Percentiles rank a stretch among this genome's conserved stretches.
phyloP scores from a whole-genome alignment of 371 early-diverging fungal genomes.

The Gilbertella persicaria region DNA sequence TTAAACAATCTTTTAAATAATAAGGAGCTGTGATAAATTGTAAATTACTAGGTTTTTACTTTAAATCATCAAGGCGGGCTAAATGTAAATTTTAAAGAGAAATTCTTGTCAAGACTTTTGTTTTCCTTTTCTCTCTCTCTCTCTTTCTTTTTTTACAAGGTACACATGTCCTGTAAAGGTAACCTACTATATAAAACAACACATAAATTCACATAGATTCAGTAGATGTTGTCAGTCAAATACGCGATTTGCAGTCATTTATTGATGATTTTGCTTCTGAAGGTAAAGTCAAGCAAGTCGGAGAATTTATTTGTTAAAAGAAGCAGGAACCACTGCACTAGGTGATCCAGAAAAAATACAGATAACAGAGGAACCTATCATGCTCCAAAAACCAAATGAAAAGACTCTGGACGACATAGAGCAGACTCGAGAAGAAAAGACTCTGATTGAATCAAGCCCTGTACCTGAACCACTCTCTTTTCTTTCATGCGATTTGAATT shows the following conservation, averaged over 20 bases:
- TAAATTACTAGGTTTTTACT: no score
- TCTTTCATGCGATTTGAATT: conserved; percentile 11
- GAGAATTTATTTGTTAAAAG: not conserved
- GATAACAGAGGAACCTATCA: not conserved
- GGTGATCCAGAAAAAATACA: conserved; percentile 1
- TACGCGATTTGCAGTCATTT: conserved; percentile 35
- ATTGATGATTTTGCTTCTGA: conserved; percentile 33
- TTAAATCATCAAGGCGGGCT: not conserved
- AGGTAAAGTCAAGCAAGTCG: conserved; percentile 11
- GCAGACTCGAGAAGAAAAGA: conserved; percentile 13
- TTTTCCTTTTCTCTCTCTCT: not conserved
- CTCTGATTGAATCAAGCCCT: conserved; percentile 3
- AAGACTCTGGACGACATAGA: not conserved
- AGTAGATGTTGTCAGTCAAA: conserved; percentile 28
- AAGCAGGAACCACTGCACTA: not conserved
- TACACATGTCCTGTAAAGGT: not conserved
- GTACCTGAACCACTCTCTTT: conserved; percentile 7
- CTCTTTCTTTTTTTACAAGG: not conserved
- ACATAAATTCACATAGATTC: not conserved
- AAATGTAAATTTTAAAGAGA: not conserved
- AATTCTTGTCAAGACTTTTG: not conserved
- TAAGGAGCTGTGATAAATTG: no score
- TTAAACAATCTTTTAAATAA: no score
- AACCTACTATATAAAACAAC: not conserved
- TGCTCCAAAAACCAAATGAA: conserved; percentile 3